phyloP scores from a whole-genome alignment of 345 rosid species.

The Corymbia maculata region DNA sequence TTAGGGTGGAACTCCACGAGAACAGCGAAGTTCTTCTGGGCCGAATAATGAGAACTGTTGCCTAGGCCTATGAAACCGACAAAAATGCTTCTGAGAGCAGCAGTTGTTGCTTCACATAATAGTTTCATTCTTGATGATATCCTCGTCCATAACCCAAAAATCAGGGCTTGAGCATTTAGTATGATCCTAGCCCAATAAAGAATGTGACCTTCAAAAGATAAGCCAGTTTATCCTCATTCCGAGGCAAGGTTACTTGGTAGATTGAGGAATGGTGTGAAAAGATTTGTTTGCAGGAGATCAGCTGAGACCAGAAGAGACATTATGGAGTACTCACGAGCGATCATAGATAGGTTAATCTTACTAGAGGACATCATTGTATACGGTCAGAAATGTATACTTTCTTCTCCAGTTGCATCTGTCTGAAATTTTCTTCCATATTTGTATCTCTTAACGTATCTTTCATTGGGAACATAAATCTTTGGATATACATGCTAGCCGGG shows the following conservation, averaged over 20 bases:
- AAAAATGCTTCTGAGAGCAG: background rate
- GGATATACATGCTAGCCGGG: too few species aligned
- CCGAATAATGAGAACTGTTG: background rate
- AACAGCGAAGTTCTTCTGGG: background rate
- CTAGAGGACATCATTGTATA: too few species aligned
- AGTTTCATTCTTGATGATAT: background rate
- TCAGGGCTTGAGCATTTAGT: background rate
- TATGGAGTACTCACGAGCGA: background rate
- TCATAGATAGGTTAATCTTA: too few species aligned
- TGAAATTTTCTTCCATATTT: too few species aligned
- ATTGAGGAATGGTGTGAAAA: background rate
- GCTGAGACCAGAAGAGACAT: background rate
- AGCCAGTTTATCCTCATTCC: background rate
- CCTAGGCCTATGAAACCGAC: background rate
- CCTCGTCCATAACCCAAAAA: background rate
- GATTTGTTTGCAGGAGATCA: background rate
- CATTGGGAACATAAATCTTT: too few species aligned
- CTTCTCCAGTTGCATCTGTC: too few species aligned
- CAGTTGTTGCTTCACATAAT: background rate
- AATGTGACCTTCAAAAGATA: background rate
- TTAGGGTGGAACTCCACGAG: background rate
- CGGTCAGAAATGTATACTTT: too few species aligned
- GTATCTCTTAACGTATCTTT: too few species aligned
- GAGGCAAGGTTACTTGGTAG: background rate
- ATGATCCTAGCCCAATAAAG: background rate